Evolutionary conservation across 306 rosid species (phyloP), one percentile per base, ranked within the genome.

Genomic region (Glycine latifolia): DNA sequence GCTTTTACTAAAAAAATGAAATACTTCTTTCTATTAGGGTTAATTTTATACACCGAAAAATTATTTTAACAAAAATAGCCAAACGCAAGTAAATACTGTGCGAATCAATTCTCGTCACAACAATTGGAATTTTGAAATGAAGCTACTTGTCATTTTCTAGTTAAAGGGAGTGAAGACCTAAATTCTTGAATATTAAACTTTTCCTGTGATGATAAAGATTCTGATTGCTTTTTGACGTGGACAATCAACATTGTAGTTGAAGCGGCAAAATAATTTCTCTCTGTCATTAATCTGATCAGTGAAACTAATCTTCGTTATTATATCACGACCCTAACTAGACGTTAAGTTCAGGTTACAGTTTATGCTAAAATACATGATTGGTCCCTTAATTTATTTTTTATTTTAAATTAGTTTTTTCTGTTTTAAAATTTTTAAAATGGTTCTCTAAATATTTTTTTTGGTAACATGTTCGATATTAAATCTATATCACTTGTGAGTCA

Each of bases 121-220:
- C 35, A 67, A n/a, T 63, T 35, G 47, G 53, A 67, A 43, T 67
- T 67, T 43, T 15, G 54, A 52, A 67, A 44, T n/a, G 54, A 43
- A 67, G 14, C 7, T n/a, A 67, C 1, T 44, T 67, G 55, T 67
- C 67, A 20, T 58, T 74, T 41, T 79, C 61, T 44, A 58, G 13
- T 68, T n/a, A 11, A 67, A 11, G 31, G 31, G 39, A 46, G 11
- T 59, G 5, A 54, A 8, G 58, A 50, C 10, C 17, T 69, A 10
- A 6, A 48, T 35, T 47, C 60, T 35, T 71, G 53, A 79, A 48
- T 70, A 59, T 59, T 7, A 41, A 56, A 10, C 71, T 37, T 79
- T 3, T 46, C 2, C 9, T 16, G 49, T 5, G 66, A 68, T 16
- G 14, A 68, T 44, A 14, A 68, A 46, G 39, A 68, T 46, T 68